phyloP scores from a whole-genome alignment of 495 filamentous ascomycete species.

The Rusavskia elegans region DNA sequence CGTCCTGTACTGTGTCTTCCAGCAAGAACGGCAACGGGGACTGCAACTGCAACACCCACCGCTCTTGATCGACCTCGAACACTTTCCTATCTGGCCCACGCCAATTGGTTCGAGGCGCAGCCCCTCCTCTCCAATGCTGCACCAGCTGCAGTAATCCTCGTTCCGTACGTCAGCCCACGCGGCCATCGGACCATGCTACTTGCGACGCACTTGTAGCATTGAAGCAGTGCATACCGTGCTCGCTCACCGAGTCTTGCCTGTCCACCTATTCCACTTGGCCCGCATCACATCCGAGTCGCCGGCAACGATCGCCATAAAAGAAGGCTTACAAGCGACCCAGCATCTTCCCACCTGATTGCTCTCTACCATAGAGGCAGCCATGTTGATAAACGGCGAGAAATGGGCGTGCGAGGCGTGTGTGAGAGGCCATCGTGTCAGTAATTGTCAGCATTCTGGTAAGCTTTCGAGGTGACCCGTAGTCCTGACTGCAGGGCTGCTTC shows the following conservation, averaged over 20 bases:
- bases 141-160: neutral
- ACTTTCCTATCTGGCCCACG: neutral
- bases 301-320: no score
- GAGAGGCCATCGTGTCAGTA: conserved; percentile 84
- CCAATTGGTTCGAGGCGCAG: neutral
- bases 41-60: neutral
- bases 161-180: neutral
- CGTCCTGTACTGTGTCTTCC: no score
- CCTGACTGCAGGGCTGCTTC: neutral
- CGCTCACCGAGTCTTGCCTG: neutral
- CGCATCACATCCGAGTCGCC: no score
- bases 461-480: conserved; percentile 12
- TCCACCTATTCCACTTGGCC: neutral
- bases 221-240: neutral
- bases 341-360: no score
- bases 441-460: conserved; percentile 81
- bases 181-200: neutral
- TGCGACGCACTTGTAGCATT: neutral
- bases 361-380: conserved; percentile 14
- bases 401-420: conserved; percentile 90
- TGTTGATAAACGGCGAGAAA: conserved; percentile 83
- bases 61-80: neutral
- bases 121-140: neutral
- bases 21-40: neutral
- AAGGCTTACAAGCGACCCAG: no score